Evolutionary conservation across 78 protist species (phyloP), one percentile per base, ranked within the genome.

Genomic region (Tieghemostelium lacteum): DNA sequence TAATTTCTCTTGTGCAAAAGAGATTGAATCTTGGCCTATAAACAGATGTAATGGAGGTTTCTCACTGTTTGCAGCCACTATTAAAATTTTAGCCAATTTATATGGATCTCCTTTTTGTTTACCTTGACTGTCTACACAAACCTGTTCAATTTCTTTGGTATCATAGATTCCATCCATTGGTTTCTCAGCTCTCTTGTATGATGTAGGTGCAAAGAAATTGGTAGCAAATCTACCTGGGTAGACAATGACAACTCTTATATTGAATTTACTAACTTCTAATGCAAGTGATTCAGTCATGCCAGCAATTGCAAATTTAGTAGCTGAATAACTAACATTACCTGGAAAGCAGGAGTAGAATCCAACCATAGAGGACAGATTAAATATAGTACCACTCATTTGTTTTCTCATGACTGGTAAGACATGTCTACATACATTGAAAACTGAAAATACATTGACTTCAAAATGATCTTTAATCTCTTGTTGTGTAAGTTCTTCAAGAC

Each of bases 331-430:
- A 66, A 4, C n/a, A 10, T 0, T 29, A 34, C 19, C 24, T 66
- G 22, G 54, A 10, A 40, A 2, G 1, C 42, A 33, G 22, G 63
- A 57, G 26, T 57, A 57, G 14, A 26, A 66, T 1, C 70, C 70
- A 26, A 31, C 66, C 5, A 57, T 24, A 36, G 85, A 74, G 42
- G 85, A 74, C 57, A 74, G 55, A 14, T 74, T 74, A 34, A 74
- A 12, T 2, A 74, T 57, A 22, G 33, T n/a, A n/a, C 85, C 85
- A 57, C 34, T 24, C 14, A 26, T 57, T 74, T 74, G 66, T 5
- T 58, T 57, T n/a, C 85, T 20, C 17, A 74, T 26, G 2, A 57
- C 20, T 36, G 85, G 70, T 36, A 55, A 22, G 10, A n/a, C 20
- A 74, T 74, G 4, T 74, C 85, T 54, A 57, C 55, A 26, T 74